phyloP scores from a whole-genome alignment of 257 asterid species.

The Ehretia macrophylla region DNA sequence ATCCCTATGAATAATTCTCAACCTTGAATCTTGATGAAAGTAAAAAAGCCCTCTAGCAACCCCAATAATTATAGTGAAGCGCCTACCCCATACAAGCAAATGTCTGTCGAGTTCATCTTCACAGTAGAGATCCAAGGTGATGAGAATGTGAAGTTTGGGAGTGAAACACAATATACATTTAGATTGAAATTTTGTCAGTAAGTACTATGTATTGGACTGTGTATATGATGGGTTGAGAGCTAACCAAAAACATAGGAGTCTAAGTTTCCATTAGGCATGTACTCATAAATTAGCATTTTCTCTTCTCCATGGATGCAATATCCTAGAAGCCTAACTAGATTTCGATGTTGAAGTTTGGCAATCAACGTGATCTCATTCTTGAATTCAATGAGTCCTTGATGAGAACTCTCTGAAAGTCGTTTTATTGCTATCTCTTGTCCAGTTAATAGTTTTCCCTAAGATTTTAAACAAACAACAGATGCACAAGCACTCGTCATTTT shows the following conservation, averaged over 20 bases:
- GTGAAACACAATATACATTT: not conserved
- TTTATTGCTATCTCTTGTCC: conserved; percentile 37
- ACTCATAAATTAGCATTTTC: conserved; percentile 33
- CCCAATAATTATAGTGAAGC: conserved; percentile 22
- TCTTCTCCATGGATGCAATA: conserved; percentile 33
- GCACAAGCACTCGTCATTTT: not conserved
- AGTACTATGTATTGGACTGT: not conserved
- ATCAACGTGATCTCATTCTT: conserved; percentile 31
- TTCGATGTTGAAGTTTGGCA: conserved; percentile 37
- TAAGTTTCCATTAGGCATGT: conserved; percentile 37
- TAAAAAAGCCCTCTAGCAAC: conserved; percentile 35
- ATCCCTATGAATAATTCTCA: conserved; percentile 35
- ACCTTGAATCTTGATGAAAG: conserved; percentile 39
- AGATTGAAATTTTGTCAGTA: not conserved
- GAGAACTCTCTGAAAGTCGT: conserved; percentile 22
- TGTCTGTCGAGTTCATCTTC: not conserved
- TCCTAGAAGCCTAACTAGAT: conserved; percentile 36
- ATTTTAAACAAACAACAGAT: not conserved
- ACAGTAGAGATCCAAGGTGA: not conserved
- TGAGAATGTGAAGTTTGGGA: not conserved
- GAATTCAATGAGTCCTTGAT: conserved; percentile 34
- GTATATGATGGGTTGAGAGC: not conserved
- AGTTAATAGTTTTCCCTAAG: conserved; percentile 16
- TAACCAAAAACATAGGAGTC: conserved; percentile 28
- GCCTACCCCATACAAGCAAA: conserved; percentile 16